A percentile compares a stretch with the other conserved stretches of the same genome.
Conservation (phyloP, 1,139 yeast species). For the Saccharomyces hybrid region DNA sequence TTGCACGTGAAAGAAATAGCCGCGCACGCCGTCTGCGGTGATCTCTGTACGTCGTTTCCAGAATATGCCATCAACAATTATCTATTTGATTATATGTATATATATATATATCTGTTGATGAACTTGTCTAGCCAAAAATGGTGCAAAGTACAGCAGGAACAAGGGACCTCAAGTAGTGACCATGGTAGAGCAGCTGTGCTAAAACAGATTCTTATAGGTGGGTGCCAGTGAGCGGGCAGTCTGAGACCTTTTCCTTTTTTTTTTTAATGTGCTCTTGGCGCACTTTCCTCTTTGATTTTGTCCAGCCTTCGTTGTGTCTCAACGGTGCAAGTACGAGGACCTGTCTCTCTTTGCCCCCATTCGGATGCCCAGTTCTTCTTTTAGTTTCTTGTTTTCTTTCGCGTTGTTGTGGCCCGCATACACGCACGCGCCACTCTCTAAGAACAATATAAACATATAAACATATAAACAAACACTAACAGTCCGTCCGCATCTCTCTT, state of each 20-base stretch:
- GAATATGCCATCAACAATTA: neutral
- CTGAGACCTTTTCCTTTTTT: no score
- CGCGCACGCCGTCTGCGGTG: neutral
- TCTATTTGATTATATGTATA: no score
- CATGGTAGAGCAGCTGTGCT: no score
- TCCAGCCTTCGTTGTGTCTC: no score
- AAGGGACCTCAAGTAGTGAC: no score
- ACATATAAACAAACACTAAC: neutral
- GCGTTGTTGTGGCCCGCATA: neutral
- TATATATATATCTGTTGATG: no score
- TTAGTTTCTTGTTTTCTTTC: neutral
- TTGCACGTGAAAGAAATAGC: neutral
- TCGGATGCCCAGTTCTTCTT: neutral
- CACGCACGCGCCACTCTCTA: neutral
- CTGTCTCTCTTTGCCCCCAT: neutral
- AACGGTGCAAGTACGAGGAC: neutral
- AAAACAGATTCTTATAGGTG: no score
- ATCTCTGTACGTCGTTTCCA: neutral
- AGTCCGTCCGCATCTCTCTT: neutral
- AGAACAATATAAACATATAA: neutral
- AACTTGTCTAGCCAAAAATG: no score
- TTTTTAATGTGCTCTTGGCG: no score
- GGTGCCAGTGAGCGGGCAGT: no score
- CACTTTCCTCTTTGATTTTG: no score
- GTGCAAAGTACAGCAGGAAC: no score